A percentile compares a stretch with the other conserved stretches of the same genome.
Evolutionary conservation across 805 yeast genomes (phyloP).

Genomic region (Yarrowia porcina): DNA sequence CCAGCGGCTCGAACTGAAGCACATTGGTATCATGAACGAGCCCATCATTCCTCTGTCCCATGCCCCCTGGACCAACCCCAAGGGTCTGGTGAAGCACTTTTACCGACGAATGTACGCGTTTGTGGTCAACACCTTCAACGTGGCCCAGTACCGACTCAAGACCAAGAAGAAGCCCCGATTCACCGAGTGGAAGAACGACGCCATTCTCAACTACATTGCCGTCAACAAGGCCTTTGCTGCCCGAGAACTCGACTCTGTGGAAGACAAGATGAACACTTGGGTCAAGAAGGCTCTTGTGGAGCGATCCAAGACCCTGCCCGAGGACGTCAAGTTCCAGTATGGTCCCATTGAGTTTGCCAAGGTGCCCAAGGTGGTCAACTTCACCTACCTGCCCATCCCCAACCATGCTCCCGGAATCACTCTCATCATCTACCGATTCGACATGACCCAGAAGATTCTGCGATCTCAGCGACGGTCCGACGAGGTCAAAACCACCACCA

Average conservation of each 20-base stretch:
- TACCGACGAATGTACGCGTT: slow-evolving; percentile 26
- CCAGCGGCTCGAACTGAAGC: slow-evolving; percentile 25
- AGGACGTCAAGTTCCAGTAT: slow-evolving; percentile 64
- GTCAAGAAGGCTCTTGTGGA: slow-evolving; percentile 55
- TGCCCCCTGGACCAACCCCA: slow-evolving; percentile 23
- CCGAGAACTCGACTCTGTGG: slow-evolving; percentile 47
- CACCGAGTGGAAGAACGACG: slow-evolving; percentile 78
- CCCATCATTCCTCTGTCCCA: slow-evolving; percentile 14
- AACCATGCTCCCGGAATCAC: slow-evolving; percentile 53
- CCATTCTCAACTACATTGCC: slow-evolving; percentile 69
- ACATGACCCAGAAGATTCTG: slow-evolving; percentile 58
- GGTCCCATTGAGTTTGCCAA: slow-evolving; percentile 64
- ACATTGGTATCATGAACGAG: slow-evolving; percentile 24
- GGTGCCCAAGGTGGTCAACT: slow-evolving; percentile 68
- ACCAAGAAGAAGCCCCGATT: slow-evolving; percentile 66
- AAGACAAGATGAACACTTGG: slow-evolving; percentile 54
- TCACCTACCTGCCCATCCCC: slow-evolving; percentile 64
- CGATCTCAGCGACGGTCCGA: slow-evolving; percentile 47
- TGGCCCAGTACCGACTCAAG: slow-evolving; percentile 65
- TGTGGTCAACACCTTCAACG: slow-evolving; percentile 25
- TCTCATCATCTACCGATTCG: slow-evolving; percentile 60
- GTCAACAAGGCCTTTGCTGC: slow-evolving; percentile 81
- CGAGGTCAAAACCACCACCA: slow-evolving; percentile 47
- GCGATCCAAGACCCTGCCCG: slow-evolving; percentile 56
- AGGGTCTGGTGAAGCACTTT: slow-evolving; percentile 16